Evolutionary conservation across 495 filamentous ascomycete species (phyloP).

Genomic region (Chaetomium fimeti): DNA sequence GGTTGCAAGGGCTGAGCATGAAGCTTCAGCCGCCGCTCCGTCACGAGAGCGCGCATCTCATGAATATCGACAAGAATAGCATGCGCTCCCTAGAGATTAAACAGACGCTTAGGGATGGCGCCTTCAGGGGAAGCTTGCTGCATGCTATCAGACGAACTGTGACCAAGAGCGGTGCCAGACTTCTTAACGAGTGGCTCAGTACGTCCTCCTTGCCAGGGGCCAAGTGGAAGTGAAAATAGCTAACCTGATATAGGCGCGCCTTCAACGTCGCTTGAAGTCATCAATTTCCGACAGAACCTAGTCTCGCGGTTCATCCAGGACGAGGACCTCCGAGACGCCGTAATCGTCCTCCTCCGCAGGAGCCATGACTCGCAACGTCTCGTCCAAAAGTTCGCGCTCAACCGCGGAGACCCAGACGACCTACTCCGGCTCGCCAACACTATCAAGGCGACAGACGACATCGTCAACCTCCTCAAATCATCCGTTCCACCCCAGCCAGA

Average conservation of each 20-base stretch:
- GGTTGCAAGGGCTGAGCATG: conserved; percentile 74
- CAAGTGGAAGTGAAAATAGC: conserved; percentile 11
- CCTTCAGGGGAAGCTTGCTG: conserved; percentile 75
- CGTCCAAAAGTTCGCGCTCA: conserved; percentile 88
- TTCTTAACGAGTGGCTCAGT: conserved; percentile 83
- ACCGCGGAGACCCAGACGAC: conserved; percentile 92
- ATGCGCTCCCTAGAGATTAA: conserved; percentile 87
- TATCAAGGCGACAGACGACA: conserved; percentile 71
- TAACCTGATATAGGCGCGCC: conserved; percentile 58
- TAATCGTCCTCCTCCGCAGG: conserved; percentile 65
- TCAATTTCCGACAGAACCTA: conserved; percentile 78
- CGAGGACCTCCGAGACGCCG: conserved; percentile 61
- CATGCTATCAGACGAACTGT: conserved; percentile 85
- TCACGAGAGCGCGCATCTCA: conserved; percentile 67
- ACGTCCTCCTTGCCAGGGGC: conserved; percentile 26
- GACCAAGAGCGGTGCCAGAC: conserved; percentile 82
- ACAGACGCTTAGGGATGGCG: conserved; percentile 72
- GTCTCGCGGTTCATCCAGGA: conserved; percentile 69
- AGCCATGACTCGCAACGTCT: conserved; percentile 86
- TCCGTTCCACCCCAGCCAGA: neutral
- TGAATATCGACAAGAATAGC: conserved; percentile 89
- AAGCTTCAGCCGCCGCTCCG: conserved; percentile 81
- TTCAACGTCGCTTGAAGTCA: conserved; percentile 75
- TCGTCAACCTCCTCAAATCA: conserved; percentile 49
- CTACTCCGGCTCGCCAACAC: conserved; percentile 78